These are phyloP conservation scores for Citrus australasica DNA, from an alignment of 345 rosid species.

Conservation along the genomic window DNA sequence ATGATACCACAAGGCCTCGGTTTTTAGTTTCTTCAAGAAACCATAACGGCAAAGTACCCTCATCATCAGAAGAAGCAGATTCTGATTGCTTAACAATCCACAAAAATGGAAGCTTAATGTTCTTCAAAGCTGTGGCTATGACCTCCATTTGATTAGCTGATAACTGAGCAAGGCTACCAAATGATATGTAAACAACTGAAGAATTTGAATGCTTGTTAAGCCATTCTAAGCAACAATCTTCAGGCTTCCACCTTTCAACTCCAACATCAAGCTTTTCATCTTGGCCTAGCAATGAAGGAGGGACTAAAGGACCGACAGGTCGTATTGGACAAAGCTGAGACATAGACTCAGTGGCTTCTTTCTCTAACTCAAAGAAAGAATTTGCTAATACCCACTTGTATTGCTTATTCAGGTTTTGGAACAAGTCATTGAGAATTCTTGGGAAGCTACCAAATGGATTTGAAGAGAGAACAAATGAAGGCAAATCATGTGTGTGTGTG, in stretches of 20 bases:
- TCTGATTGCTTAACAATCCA: constrained; percentile 46
- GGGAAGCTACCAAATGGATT: constrained; percentile 24
- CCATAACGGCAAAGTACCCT: constrained; percentile 28
- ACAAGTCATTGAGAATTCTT: constrained; percentile 15
- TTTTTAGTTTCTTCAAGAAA: constrained; percentile 32
- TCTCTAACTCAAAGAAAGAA: constrained; percentile 46
- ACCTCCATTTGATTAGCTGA: constrained; percentile 29
- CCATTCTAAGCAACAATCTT: constrained; percentile 44
- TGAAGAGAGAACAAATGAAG: constrained; percentile 43
- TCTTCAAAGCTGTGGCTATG: constrained; percentile 35
- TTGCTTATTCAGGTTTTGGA: constrained; percentile 26
- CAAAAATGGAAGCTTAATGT: constrained; percentile 27
- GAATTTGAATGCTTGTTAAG: constrained; percentile 23
- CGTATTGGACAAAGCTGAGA: constrained; percentile 31
- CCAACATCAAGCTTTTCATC: constrained; percentile 20
- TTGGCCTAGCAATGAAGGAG: constrained; percentile 31
- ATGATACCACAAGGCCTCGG: constrained; percentile 38
- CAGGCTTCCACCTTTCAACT: constrained; percentile 37
- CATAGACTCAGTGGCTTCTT: constrained; percentile 32
- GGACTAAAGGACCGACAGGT: constrained; percentile 53
- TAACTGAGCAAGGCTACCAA: constrained; percentile 39
- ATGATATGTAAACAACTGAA: constrained; percentile 47
- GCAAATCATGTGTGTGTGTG: constrained; percentile 37
- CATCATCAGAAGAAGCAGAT: not conserved
- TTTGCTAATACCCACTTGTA: constrained; percentile 42